phyloP scores from a whole-genome alignment of 352 stramenopile genomes.

The Plasmopara halstedii region DNA sequence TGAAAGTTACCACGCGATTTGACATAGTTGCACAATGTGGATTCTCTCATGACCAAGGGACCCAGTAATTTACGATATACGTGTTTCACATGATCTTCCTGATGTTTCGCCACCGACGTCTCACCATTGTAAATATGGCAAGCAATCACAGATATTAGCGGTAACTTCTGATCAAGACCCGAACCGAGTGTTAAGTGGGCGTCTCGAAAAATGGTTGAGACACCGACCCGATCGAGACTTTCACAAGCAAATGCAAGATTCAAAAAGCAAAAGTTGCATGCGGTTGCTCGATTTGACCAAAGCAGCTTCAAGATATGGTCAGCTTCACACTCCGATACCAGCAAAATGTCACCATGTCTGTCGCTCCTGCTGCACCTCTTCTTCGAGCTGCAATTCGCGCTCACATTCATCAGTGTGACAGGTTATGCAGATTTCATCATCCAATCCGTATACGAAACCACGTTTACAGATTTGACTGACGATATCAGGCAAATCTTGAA shows the following conservation, averaged over 20 bases:
- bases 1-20: conserved; percentile 19
- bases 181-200: conserved; percentile 4
- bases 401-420: conserved; percentile 44
- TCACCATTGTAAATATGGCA: conserved; percentile 34
- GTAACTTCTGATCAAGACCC: not conserved
- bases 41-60: conserved; percentile 11
- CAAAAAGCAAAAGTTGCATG: conserved; percentile 17
- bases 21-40: conserved; percentile 23
- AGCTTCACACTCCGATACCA: conserved; percentile 34
- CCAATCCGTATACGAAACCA: conserved; percentile 22
- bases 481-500: conserved; percentile 18
- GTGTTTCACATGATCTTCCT: conserved; percentile 7
- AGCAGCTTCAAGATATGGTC: conserved; percentile 32
- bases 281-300: conserved; percentile 4
- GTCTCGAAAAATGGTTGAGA: not conserved
- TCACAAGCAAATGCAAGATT: conserved; percentile 22
- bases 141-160: conserved; percentile 2
- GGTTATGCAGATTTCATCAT: conserved; percentile 35
- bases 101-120: conserved; percentile 16
- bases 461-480: conserved; percentile 13
- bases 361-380: conserved; percentile 31
- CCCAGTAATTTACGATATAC: conserved; percentile 14
- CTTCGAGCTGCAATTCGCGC: conserved; percentile 46
- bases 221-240: conserved; percentile 5
- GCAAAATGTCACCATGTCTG: conserved; percentile 30